Evolutionary conservation across 2,329 filamentous ascomycete species (phyloP), one percentile per base, ranked within the genome.

Genomic region (Albifimbria verrucaria): DNA sequence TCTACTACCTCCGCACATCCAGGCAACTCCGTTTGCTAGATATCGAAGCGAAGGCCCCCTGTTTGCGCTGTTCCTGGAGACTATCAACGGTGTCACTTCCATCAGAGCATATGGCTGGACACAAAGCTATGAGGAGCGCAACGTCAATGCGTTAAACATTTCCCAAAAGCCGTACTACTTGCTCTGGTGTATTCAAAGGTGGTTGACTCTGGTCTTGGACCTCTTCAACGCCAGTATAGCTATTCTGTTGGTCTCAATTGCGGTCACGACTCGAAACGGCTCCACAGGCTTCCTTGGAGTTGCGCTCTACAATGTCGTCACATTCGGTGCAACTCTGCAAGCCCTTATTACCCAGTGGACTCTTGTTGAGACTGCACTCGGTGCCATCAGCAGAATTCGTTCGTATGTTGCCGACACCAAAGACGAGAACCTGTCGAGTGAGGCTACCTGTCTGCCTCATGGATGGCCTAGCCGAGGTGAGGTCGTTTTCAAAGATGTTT

Each of bases 191-290:
- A 74, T 80, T 15, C 78, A 81, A 55, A 66, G 73, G 22, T 81
- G 77, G 77, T 64, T 81, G 1, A 74, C 67, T 0, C 60, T 81
- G 2, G 74, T 77, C 1, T 59, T 82, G 10, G 76, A 81, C 53
- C 59, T 81, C 2, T 46, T 64, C 3, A 74, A 79, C 1, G 73
- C 77, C 1, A 72, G 60, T 2, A 67, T 82, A 26, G 77, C 77
- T 1, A 68, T 75, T 1, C 57, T 79, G 2, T 59, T 81, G 2
- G 73, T 81, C 10, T 65, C 52, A 4, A 59, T 80, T 2, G 72
- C 76, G 2, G 72, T 78, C 2, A 49, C 55, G 43, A 60, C 79
- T 9, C 53, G 55, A 10, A 25, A 42, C 7, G 53, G 56, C 18
- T 52, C 49, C 15, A 47, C 44, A 7, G 20, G 15, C 12, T 47